Evolutionary conservation across 768 basidiomycete genomes (phyloP), one percentile per base, ranked within the genome.

Genomic region (Kwoniella mangroviensis): DNA sequence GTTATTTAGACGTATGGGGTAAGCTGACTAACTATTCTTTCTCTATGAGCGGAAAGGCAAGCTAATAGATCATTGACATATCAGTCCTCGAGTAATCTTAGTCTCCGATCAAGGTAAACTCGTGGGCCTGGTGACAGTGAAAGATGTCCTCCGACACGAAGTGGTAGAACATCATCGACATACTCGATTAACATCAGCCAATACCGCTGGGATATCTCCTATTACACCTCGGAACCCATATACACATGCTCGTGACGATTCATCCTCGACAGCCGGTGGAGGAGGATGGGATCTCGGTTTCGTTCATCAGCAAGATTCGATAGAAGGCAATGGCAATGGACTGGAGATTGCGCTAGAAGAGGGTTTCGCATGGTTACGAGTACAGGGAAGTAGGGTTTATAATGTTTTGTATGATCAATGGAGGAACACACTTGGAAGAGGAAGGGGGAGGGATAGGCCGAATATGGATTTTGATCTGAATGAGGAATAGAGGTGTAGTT

Each of bases 1-100:
- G 79, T 84, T 99, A 28, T 99, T 98, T 86, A 93, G 96, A 81
- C 88, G 93, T 56, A 92, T 99, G 91, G 97, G 97, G 97, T 97
- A 78, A 75, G 93, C 71, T 28, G 45, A 73, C 54, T 53, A 49
- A 19, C 6, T 7, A 34, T 56, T 28, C 40, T 9, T 61, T 43
- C n/a, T 52, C 67, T 62, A 63, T 60, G 56, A 15, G 21, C 17
- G 10, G 9, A n/a, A 41, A 9, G 41, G 4, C 13, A 45, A 3
- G 42, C 43, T 55, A 24, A 58, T 45, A 51, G 34, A 19, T 43
- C 43, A 45, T 57, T 13, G 24, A 13, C 12, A 19, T 49, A 49
- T 49, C 72, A 98, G 96, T 9, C 97, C 97, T 0, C 91, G 95
- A 28, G 92, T 96, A n/a, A 96, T 99, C 66, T 87, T 98, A 15